Evolutionary conservation across 371 early-diverging fungal species (phyloP).

Genomic region (Mortierella sp.): DNA sequence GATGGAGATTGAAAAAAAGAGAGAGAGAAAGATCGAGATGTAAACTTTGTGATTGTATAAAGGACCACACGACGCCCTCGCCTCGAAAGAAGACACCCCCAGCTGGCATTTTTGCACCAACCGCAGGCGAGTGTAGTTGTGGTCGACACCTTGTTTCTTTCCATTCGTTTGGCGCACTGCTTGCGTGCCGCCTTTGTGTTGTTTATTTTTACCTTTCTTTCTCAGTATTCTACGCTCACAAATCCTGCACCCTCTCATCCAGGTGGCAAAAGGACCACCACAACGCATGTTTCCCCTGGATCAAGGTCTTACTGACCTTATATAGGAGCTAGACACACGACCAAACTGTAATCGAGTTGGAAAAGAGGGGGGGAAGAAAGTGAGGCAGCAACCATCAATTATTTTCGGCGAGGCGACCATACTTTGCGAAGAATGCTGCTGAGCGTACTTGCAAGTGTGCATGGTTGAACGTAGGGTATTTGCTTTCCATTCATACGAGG

Average conservation of each 20-base stretch:
- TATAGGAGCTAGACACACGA: background rate
- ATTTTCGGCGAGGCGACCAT: too few relatives aligned
- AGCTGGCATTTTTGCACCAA: background rate
- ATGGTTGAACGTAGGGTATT: too few relatives aligned
- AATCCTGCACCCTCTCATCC: background rate
- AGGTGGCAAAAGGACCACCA: background rate
- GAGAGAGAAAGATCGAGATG: background rate
- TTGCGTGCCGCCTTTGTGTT: background rate
- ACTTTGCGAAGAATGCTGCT: too few relatives aligned
- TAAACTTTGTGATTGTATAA: too few relatives aligned
- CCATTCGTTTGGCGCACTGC: background rate
- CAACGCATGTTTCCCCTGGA: conserved; percentile 1
- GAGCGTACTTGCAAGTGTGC: too few relatives aligned
- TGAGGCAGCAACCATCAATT: background rate
- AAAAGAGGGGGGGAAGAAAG: background rate
- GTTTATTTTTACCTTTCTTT: conserved; percentile 10
- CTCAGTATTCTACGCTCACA: conserved; percentile 2
- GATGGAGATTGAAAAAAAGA: background rate
- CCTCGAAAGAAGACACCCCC: background rate
- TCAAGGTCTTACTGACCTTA: background rate
- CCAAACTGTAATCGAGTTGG: background rate
- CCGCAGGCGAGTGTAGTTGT: too few relatives aligned
- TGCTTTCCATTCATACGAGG: too few relatives aligned
- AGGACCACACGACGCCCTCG: background rate
- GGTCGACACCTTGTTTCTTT: background rate